Evolutionary conservation across 2,329 filamentous ascomycete species (phyloP).

Genomic region (Aspergillus pseudoglaucus): DNA sequence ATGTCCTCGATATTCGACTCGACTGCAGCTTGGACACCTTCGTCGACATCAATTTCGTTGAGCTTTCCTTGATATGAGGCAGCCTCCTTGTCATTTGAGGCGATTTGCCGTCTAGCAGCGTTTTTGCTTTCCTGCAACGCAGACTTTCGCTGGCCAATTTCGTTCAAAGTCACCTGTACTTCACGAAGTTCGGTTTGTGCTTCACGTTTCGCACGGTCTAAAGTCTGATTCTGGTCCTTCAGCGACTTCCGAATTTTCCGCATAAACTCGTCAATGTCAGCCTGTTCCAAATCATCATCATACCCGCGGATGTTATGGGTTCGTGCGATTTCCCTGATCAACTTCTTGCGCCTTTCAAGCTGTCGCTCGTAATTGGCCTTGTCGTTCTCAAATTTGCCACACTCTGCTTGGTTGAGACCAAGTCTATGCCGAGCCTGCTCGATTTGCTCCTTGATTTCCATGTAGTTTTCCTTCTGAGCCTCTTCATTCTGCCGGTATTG

Average conservation of each 20-base stretch:
- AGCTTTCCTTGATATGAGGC: constrained; percentile 60
- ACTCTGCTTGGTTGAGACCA: constrained; percentile 37
- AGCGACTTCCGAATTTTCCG: constrained; percentile 68
- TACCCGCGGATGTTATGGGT: constrained; percentile 77
- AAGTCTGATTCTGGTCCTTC: constrained; percentile 68
- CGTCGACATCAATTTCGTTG: constrained; percentile 71
- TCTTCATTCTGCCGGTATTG: constrained; percentile 60
- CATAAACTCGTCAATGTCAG: constrained; percentile 68
- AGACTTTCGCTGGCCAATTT: constrained; percentile 67
- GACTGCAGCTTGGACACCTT: constrained; percentile 72
- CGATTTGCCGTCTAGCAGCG: constrained; percentile 65
- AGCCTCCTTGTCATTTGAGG: constrained; percentile 65
- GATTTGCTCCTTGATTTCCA: constrained; percentile 52
- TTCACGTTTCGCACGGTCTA: constrained; percentile 68
- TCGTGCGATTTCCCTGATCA: constrained; percentile 72
- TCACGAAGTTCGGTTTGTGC: constrained; percentile 67
- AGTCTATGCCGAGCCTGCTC: constrained; percentile 39
- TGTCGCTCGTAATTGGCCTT: constrained; percentile 82
- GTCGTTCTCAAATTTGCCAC: constrained; percentile 74
- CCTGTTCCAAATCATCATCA: constrained; percentile 69
- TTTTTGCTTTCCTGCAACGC: constrained; percentile 68
- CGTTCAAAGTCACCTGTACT: constrained; percentile 65
- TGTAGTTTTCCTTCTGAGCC: constrained; percentile 57
- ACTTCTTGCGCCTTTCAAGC: constrained; percentile 59
- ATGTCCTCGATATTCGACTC: constrained; percentile 68